These are phyloP conservation scores for Chloranthus sessilifolius DNA, from an alignment of 164 flowering plant species.

Conservation along the genomic window DNA sequence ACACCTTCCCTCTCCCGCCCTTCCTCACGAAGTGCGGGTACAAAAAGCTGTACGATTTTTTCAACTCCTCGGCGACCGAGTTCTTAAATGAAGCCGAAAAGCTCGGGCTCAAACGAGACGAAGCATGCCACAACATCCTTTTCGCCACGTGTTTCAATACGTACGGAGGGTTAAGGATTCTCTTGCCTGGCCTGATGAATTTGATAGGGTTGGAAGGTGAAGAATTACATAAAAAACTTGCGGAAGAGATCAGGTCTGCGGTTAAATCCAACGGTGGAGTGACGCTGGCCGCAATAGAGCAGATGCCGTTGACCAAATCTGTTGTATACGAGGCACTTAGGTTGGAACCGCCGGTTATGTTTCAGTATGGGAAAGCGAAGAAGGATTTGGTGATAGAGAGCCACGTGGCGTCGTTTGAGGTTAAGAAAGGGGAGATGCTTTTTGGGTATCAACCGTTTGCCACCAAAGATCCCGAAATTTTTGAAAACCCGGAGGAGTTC, in stretches of 20 bases:
- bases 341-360: slow-evolving; percentile 53
- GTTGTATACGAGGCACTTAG: slow-evolving; percentile 20
- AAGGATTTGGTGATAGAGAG: slow-evolving; percentile 35
- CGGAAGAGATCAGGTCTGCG: slow-evolving; percentile 33
- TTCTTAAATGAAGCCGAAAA: slow-evolving; percentile 37
- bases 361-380: slow-evolving; percentile 51
- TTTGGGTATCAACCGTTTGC: slow-evolving; percentile 57
- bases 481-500: slow-evolving; percentile 32
- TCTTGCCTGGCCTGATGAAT: slow-evolving; percentile 36
- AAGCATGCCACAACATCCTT: slow-evolving; percentile 47
- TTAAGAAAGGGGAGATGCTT: slow-evolving; percentile 55
- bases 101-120: slow-evolving; percentile 32
- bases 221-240: slow-evolving; percentile 30
- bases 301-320: slow-evolving; percentile 31
- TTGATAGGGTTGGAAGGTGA: slow-evolving; percentile 35
- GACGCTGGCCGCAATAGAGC: slow-evolving; percentile 28
- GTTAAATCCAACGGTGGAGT: slow-evolving; percentile 27
- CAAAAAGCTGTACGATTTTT: slow-evolving; percentile 26
- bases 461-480: slow-evolving; percentile 44
- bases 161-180: slow-evolving; percentile 33
- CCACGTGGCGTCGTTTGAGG: slow-evolving; percentile 40
- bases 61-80: slow-evolving; percentile 9
- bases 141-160: slow-evolving; percentile 38
- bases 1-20: slow-evolving; percentile 30
- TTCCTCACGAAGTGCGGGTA: slow-evolving; percentile 27